Conservation (phyloP, 176 grass and related monocot genomes). For the Oryza officinalis region DNA sequence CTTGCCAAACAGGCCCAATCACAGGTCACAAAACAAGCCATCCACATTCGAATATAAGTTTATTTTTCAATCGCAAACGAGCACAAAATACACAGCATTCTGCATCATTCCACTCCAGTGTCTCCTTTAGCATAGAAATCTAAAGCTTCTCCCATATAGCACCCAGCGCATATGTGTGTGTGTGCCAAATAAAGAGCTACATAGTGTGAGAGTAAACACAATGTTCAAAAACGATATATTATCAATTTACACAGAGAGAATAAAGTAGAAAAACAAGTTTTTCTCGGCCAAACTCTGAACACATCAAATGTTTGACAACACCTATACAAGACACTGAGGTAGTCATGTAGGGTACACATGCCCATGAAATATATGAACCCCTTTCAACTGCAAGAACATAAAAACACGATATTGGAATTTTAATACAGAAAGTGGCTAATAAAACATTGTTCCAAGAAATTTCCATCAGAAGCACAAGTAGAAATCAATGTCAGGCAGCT, state of each 20-base stretch:
- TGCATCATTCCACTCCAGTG: not conserved
- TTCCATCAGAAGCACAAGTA: not conserved
- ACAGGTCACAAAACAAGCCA: not conserved
- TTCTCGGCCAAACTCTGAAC: not conserved
- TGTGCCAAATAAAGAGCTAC: not conserved
- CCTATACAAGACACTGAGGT: not conserved
- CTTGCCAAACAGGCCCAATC: too few species aligned
- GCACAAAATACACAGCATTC: not conserved
- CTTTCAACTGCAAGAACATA: not conserved
- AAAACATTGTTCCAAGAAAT: not conserved
- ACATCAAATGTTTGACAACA: not conserved
- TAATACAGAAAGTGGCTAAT: not conserved
- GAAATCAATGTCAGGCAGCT: not conserved
- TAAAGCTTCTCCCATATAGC: not conserved
- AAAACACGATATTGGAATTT: not conserved
- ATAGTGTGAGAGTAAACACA: not conserved
- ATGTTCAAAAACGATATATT: not conserved
- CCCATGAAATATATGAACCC: not conserved
- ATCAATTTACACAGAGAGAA: not conserved
- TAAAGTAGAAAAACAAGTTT: not conserved
- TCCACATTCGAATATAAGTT: not conserved
- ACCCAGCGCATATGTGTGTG: not conserved
- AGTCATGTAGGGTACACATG: not conserved
- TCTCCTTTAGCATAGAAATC: not conserved
- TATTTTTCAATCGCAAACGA: not conserved